phyloP scores from a whole-genome alignment of 352 stramenopile species.

The Globisporangium takayamanum region DNA sequence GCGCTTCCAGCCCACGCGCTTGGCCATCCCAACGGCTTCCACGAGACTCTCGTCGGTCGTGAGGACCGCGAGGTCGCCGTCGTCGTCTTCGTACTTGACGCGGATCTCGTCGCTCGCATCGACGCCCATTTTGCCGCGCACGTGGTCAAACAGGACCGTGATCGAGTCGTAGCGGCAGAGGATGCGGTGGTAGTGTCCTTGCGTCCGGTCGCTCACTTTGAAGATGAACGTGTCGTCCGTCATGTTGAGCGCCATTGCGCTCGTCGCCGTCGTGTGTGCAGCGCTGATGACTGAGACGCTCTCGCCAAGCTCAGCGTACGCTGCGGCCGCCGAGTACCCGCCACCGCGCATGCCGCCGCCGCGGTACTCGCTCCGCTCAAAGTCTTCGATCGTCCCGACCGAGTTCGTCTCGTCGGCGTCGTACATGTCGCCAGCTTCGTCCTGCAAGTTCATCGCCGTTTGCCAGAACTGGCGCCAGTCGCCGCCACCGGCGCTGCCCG shows the following conservation, averaged over 20 bases:
- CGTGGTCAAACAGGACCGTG: slow-evolving; percentile 61
- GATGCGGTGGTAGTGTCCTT: slow-evolving; percentile 83
- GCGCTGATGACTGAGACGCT: slow-evolving; percentile 84
- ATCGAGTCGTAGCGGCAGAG: slow-evolving; percentile 76
- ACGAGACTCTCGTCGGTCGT: slow-evolving; percentile 82
- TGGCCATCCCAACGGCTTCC: slow-evolving; percentile 83
- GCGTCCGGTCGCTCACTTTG: slow-evolving; percentile 78
- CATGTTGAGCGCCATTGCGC: slow-evolving; percentile 58
- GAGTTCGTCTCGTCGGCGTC: slow-evolving; percentile 73
- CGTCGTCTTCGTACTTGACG: slow-evolving; percentile 86
- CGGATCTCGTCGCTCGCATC: slow-evolving; percentile 50
- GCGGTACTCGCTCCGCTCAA: slow-evolving; percentile 79
- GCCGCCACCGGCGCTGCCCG: slow-evolving; percentile 55
- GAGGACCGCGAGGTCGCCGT: slow-evolving; percentile 79
- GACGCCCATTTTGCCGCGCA: slow-evolving; percentile 77
- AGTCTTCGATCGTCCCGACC: slow-evolving; percentile 86
- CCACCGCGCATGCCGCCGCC: slow-evolving; percentile 23
- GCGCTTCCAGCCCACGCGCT: slow-evolving; percentile 77
- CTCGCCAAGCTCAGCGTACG: slow-evolving; percentile 80
- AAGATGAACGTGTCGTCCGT: slow-evolving; percentile 81
- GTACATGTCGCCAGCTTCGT: slow-evolving; percentile 73
- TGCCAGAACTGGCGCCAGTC: slow-evolving; percentile 89
- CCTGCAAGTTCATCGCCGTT: slow-evolving; percentile 80
- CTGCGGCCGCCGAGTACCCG: slow-evolving; percentile 44
- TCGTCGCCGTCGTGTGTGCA: slow-evolving; percentile 68